Conservation (phyloP, 164 flowering plant genomes). For the Litsea cubeba region DNA sequence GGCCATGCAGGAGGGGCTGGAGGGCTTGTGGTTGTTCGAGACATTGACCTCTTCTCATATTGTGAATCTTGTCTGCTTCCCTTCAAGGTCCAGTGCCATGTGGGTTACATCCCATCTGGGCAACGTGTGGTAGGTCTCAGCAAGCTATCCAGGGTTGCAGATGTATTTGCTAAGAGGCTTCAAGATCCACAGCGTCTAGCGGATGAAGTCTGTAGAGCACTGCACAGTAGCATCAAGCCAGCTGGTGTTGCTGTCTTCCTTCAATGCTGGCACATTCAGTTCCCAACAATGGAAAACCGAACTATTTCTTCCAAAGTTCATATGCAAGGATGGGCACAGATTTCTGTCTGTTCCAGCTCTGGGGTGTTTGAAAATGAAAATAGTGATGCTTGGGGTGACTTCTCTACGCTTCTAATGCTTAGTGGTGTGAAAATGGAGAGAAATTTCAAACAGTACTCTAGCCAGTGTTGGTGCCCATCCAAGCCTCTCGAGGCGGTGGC, state of each 20-base stretch:
- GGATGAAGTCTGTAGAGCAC: constrained; percentile 67
- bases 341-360: constrained; percentile 53
- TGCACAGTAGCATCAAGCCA: constrained; percentile 69
- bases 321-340: constrained; percentile 46
- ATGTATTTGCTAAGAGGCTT: constrained; percentile 84
- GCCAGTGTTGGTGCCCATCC: constrained; percentile 71
- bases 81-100: constrained; percentile 84
- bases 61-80: constrained; percentile 97
- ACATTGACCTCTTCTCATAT: constrained; percentile 80
- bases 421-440: constrained; percentile 43
- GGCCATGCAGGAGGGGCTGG: constrained; percentile 93
- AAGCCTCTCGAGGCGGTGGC: constrained; percentile 15
- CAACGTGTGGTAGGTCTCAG: constrained; percentile 84
- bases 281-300: constrained; percentile 33
- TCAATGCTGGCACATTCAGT: constrained; percentile 73
- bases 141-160: constrained; percentile 86
- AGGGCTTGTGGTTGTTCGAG: constrained; percentile 87
- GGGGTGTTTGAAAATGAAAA: constrained; percentile 69
- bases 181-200: constrained; percentile 88
- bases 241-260: constrained; percentile 83
- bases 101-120: constrained; percentile 86
- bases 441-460: constrained; percentile 7
- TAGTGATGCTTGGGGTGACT: constrained; percentile 71
- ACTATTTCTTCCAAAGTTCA: constrained; percentile 18
- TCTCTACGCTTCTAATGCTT: constrained; percentile 60